Base-by-base conservation (phyloP, 2,329 filamentous ascomycete species). In the Sarocladiaceae sp. region DNA sequence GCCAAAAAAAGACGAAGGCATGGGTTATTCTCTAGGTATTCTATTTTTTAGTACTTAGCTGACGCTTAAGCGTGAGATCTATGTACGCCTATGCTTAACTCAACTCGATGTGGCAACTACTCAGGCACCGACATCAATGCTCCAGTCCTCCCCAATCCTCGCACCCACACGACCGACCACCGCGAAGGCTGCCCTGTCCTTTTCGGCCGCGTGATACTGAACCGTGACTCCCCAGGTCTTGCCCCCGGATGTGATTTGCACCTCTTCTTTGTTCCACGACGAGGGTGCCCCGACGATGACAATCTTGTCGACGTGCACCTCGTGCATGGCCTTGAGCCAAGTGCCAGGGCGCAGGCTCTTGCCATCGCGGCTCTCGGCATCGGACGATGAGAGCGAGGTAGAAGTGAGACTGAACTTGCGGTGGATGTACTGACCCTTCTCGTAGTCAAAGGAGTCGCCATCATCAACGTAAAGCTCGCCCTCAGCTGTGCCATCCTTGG, bases 401-500 rank as follows among this genome's bases (percentile, higher is more conserved):
- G 65, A 68, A 21, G 70, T 67, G 48, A 90, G 85, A 19, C 68
- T 70, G 66, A 98, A 96, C 48, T 72, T 74, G 47, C 89, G 86
- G 67, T 95, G 83, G 54, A 97, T 90, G 64, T 85, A 95, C 49
- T 88, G 88, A 10, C 90, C 91, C 50, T 81, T 71, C 62, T 94
- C 73, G 59, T 87, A 89, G 45, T 95, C 88, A 53, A 90, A 98
- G 1, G 85, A 86, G 64, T 97, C 90, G 39, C 93, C 93, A 53
- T 98, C 93, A 58, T 98, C 93, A 23, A 88, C 72, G 58, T 98
- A 98, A 6, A 98, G 69, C 40, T 85, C 83, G 21, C 93, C 93
- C 39, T 83, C 77, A 0, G 91, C 88, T 4, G 58, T 46, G 16
- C 66, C 72, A 40, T 52, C 49, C 55, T 82, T 78, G 44, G 84